A percentile compares a stretch with the other conserved stretches of the same genome.
Conservation (phyloP, 306 rosid genomes). For the Dryas drummondii region DNA sequence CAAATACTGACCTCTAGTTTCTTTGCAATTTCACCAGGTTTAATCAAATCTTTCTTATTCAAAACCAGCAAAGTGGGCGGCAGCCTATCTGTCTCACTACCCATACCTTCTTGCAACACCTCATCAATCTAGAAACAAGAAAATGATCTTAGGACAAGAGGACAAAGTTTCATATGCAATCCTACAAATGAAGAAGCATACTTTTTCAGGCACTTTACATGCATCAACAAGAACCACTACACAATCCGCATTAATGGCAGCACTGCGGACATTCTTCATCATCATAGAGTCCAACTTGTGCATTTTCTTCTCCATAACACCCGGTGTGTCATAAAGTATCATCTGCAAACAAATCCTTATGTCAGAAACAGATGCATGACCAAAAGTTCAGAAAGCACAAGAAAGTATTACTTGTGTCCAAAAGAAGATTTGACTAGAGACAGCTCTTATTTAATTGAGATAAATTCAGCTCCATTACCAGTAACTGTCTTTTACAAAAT, state of each 20-base stretch:
- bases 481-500: not conserved
- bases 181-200: slow-evolving; percentile 44
- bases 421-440: not conserved
- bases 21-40: slow-evolving; percentile 98
- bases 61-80: slow-evolving; percentile 75
- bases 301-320: slow-evolving; percentile 87
- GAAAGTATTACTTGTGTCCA: not conserved
- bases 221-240: slow-evolving; percentile 97
- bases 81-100: slow-evolving; percentile 53
- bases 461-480: not conserved
- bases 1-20: slow-evolving; percentile 73
- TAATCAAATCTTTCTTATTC: slow-evolving; percentile 91
- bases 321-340: slow-evolving; percentile 95
- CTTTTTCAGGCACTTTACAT: slow-evolving; percentile 88
- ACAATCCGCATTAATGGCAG: slow-evolving; percentile 85
- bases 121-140: slow-evolving; percentile 74
- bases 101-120: slow-evolving; percentile 74
- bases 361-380: slow-evolving; percentile 30
- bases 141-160: slow-evolving; percentile 28
- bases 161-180: slow-evolving; percentile 3
- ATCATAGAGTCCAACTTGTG: slow-evolving; percentile 94
- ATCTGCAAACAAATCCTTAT: slow-evolving; percentile 49
- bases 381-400: not conserved
- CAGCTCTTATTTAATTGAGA: not conserved
- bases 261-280: slow-evolving; percentile 96